A percentile compares a stretch with the other conserved stretches of the same genome.
Conservation (phyloP, 129 eudicot genomes). For the Artemisia annua region DNA sequence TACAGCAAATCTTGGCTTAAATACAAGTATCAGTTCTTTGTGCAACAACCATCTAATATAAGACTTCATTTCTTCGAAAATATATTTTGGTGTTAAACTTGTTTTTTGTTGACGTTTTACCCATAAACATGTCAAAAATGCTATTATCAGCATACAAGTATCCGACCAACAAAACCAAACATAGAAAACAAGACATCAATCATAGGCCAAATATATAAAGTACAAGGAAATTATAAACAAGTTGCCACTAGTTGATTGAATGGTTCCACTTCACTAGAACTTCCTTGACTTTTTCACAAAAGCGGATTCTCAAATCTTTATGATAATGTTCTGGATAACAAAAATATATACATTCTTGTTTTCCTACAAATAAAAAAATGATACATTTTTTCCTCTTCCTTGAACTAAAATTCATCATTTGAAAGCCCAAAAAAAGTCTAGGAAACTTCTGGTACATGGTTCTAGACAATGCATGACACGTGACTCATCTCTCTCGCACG, state of each 20-base stretch:
- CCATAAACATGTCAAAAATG: too few species aligned
- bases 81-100: too few species aligned
- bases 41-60: too few species aligned
- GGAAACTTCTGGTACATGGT: constrained; percentile 47
- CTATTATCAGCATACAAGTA: too few species aligned
- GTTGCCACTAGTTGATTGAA: neutral
- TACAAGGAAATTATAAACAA: too few species aligned
- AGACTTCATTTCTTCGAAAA: too few species aligned
- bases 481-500: constrained; percentile 43
- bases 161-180: too few species aligned
- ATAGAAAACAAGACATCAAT: too few species aligned
- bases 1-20: too few species aligned
- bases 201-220: too few species aligned
- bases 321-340: neutral
- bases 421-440: constrained; percentile 19
- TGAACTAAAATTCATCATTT: neutral
- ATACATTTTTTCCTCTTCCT: neutral
- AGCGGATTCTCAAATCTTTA: constrained; percentile 17
- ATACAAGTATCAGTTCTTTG: too few species aligned
- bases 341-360: constrained; percentile 6
- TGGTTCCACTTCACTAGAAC: neutral
- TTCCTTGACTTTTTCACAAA: neutral
- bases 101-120: too few species aligned
- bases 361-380: neutral
- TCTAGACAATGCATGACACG: constrained; percentile 37